Percentiles rank a stretch among this genome's conserved stretches.
Conservation (phyloP, 805 yeast species). For the Saccharomycopsis sp. region DNA sequence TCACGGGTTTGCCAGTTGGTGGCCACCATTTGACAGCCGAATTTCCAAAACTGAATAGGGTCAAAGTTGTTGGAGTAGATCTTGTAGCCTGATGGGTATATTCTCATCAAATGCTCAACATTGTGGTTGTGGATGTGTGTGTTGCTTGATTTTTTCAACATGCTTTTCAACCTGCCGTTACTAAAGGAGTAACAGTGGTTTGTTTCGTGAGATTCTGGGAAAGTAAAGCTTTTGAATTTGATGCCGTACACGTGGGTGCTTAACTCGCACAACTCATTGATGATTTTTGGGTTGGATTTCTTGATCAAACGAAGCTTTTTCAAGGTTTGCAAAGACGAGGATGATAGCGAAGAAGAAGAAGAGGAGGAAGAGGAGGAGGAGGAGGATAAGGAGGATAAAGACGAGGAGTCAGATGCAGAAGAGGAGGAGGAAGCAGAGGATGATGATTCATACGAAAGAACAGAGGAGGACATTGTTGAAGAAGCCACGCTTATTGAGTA, state of each 20-base stretch:
- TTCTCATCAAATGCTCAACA: constrained; percentile 61
- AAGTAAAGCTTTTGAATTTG: constrained; percentile 71
- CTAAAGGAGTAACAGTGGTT: constrained; percentile 84
- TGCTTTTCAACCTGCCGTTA: constrained; percentile 56
- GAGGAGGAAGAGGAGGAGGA: constrained; percentile 23
- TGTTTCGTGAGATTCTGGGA: constrained; percentile 72
- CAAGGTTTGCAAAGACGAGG: background rate
- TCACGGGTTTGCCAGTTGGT: constrained; percentile 95
- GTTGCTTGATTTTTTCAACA: constrained; percentile 55
- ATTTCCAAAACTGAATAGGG: constrained; percentile 73
- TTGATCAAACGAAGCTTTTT: constrained; percentile 5
- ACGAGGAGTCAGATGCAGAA: constrained; percentile 15
- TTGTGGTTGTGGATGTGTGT: constrained; percentile 65
- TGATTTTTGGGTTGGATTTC: constrained; percentile 24
- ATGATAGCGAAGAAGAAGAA: background rate
- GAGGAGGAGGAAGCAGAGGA: too few species aligned
- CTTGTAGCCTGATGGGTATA: constrained; percentile 78
- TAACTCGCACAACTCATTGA: constrained; percentile 42
- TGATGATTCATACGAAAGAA: too few species aligned
- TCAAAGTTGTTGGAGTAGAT: constrained; percentile 72
- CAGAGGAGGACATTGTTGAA: too few species aligned
- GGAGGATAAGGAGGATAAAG: constrained; percentile 27
- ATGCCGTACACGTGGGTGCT: constrained; percentile 70
- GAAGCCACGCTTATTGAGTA: too few species aligned
- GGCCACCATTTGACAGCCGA: constrained; percentile 92